Evolutionary conservation across 805 yeast species (phyloP).

Genomic region (Clavispora carvajalis): DNA sequence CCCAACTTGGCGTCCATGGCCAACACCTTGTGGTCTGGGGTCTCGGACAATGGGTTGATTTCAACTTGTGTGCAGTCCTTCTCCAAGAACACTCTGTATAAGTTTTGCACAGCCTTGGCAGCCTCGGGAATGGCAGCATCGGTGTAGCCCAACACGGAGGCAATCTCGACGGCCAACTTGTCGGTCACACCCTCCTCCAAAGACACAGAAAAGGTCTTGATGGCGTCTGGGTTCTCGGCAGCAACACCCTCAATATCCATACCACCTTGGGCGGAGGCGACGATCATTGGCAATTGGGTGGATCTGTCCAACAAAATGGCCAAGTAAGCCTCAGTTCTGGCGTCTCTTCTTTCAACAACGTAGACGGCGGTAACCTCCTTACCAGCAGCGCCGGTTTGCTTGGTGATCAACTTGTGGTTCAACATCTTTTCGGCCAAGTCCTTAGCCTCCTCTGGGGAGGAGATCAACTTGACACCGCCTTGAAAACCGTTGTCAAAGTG

Average conservation of each 20-base stretch:
- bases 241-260: slow-evolving; percentile 99
- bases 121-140: slow-evolving; percentile 75
- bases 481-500: slow-evolving; percentile 92
- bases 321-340: slow-evolving; percentile 89
- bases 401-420: slow-evolving; percentile 89
- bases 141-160: slow-evolving; percentile 78
- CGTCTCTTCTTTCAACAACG: slow-evolving; percentile 91
- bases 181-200: slow-evolving; percentile 77
- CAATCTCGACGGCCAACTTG: slow-evolving; percentile 68
- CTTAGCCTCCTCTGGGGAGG: slow-evolving; percentile 79
- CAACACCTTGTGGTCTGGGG: slow-evolving; percentile 80
- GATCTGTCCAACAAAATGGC: slow-evolving; percentile 94
- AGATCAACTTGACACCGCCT: slow-evolving; percentile 92
- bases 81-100: slow-evolving; percentile 85
- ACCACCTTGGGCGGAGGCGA: slow-evolving; percentile 98
- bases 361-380: slow-evolving; percentile 95
- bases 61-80: slow-evolving; percentile 97
- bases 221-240: slow-evolving; percentile 81
- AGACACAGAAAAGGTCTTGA: slow-evolving; percentile 79
- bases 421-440: slow-evolving; percentile 86
- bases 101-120: slow-evolving; percentile 77
- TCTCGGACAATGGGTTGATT: slow-evolving; percentile 96
- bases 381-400: slow-evolving; percentile 97
- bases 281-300: slow-evolving; percentile 84
- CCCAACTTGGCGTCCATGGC: slow-evolving; percentile 99